Percentiles rank a stretch among this genome's conserved stretches.
phyloP scores from a whole-genome alignment of 2,329 filamentous ascomycete species.

The Coniosporium tulheliwenetii region DNA sequence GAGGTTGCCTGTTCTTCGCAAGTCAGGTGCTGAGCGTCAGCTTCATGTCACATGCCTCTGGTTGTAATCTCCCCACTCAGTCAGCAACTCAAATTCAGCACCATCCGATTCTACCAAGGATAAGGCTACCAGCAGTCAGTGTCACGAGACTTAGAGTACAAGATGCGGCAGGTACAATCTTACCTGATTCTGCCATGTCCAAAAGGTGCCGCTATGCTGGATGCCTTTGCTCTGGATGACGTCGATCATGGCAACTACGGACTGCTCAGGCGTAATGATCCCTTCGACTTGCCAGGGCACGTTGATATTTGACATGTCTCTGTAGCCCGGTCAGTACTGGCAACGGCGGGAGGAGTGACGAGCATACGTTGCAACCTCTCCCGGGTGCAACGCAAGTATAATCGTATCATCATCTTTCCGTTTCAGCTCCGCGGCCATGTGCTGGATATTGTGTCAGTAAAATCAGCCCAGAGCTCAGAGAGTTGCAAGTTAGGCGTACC shows the following conservation, averaged over 20 bases:
- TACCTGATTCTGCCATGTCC: conserved; percentile 39
- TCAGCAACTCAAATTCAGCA: too few species aligned
- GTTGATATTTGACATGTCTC: conserved; percentile 38
- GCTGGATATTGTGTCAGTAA: conserved; percentile 10
- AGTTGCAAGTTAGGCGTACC: conserved; percentile 4
- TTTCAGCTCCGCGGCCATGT: conserved; percentile 40
- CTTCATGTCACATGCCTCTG: too few species aligned
- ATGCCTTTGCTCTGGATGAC: conserved; percentile 34
- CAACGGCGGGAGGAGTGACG: not conserved
- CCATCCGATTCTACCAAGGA: too few species aligned
- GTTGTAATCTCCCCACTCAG: too few species aligned
- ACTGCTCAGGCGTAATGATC: conserved; percentile 33
- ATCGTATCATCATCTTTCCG: conserved; percentile 32
- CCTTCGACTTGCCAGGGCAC: conserved; percentile 36
- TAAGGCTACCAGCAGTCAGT: too few species aligned
- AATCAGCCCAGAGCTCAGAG: not conserved
- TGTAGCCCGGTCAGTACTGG: conserved; percentile 8
- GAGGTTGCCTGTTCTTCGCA: too few species aligned
- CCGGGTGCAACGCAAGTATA: conserved; percentile 40
- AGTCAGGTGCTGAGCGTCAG: too few species aligned
- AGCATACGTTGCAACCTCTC: conserved; percentile 36
- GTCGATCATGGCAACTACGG: conserved; percentile 32
- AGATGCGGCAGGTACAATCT: too few species aligned
- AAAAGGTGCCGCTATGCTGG: conserved; percentile 37
- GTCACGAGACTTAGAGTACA: too few species aligned